phyloP scores from a whole-genome alignment of 2,329 filamentous ascomycete species.

The Calonectria multiphialidica region DNA sequence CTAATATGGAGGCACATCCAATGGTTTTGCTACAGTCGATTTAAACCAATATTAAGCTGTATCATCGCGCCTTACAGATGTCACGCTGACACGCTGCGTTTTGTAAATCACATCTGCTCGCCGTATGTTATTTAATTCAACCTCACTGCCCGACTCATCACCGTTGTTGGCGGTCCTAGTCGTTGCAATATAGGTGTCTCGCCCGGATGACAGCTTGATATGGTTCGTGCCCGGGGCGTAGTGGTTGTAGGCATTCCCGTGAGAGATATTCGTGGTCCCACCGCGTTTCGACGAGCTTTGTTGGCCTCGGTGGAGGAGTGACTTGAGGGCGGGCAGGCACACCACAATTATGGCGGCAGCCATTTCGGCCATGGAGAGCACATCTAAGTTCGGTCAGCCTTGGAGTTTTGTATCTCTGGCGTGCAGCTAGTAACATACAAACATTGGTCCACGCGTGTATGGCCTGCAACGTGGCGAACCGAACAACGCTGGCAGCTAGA shows the following conservation, averaged over 20 bases:
- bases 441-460: slow-evolving; percentile 42
- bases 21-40: background rate
- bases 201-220: slow-evolving; percentile 36
- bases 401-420: too few relatives aligned
- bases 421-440: slow-evolving; percentile 21
- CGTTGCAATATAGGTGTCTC: slow-evolving; percentile 16
- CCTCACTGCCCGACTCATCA: slow-evolving; percentile 39
- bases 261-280: slow-evolving; percentile 29
- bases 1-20: background rate
- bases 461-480: slow-evolving; percentile 35
- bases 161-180: slow-evolving; percentile 4
- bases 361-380: slow-evolving; percentile 37
- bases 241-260: slow-evolving; percentile 20
- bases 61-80: slow-evolving; percentile 29
- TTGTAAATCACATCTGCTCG: slow-evolving; percentile 35
- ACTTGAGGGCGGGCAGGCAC: slow-evolving; percentile 35
- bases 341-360: slow-evolving; percentile 35
- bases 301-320: slow-evolving; percentile 31
- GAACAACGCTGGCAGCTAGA: slow-evolving; percentile 29
- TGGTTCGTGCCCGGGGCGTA: slow-evolving; percentile 22
- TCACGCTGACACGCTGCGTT: slow-evolving; percentile 37
- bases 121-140: slow-evolving; percentile 36
- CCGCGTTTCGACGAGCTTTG: slow-evolving; percentile 30
- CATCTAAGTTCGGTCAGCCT: slow-evolving; percentile 23
- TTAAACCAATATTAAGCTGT: background rate